Conservation (phyloP, 208 protist genomes). For the Crithidia bombi region DNA sequence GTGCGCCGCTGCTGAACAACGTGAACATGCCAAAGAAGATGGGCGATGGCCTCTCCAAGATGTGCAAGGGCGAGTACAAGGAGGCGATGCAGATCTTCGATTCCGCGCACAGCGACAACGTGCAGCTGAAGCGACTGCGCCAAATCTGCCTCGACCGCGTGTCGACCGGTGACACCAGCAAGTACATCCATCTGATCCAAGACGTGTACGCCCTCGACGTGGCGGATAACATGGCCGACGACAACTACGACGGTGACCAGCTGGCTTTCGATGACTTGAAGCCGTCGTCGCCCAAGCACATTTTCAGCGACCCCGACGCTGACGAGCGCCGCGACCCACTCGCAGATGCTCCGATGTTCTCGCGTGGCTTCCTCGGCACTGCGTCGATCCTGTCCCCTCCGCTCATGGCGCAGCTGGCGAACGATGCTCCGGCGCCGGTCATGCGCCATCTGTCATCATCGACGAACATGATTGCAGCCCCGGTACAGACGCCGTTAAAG, state of each 20-base stretch:
- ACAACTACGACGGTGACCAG: conserved; percentile 6
- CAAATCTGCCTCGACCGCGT: conserved; percentile 52
- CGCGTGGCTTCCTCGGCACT: conserved; percentile 19
- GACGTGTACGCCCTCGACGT: conserved; percentile 41
- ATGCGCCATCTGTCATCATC: conserved; percentile 8
- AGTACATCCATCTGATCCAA: conserved; percentile 45
- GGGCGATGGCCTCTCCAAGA: conserved; percentile 57
- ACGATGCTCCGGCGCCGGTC: neutral
- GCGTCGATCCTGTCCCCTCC: conserved; percentile 9
- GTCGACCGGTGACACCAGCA: conserved; percentile 41
- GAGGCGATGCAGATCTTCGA: conserved; percentile 38
- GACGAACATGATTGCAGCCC: neutral
- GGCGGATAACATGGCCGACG: conserved; percentile 12
- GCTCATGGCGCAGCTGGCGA: conserved; percentile 7
- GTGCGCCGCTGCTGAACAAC: conserved; percentile 18
- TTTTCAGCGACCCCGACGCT: neutral
- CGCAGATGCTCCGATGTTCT: conserved; percentile 15
- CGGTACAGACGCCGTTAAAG: neutral
- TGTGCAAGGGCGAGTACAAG: conserved; percentile 63
- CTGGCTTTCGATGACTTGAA: neutral
- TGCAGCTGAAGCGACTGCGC: conserved; percentile 51
- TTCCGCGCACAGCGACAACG: conserved; percentile 37
- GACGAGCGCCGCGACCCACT: conserved; percentile 16
- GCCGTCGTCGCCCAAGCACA: neutral
- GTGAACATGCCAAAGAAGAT: conserved; percentile 43